Evolutionary conservation across 148 eudicot species (phyloP).

Genomic region (Rhododendron henanense): DNA sequence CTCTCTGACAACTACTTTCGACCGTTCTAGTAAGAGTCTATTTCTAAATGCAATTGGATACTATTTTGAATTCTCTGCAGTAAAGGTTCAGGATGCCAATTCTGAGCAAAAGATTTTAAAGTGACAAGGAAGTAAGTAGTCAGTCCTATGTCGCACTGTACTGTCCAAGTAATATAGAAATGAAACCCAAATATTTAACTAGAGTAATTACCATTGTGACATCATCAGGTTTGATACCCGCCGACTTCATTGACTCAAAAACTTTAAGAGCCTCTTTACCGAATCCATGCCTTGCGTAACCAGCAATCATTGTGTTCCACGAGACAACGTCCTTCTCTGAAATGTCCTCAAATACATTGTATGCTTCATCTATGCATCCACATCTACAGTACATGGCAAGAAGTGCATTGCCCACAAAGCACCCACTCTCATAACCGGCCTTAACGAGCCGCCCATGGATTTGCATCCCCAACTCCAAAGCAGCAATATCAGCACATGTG

Average conservation of each 20-base stretch:
- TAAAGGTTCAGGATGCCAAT: background rate
- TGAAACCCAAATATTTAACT: background rate
- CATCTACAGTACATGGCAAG: slow-evolving; percentile 47
- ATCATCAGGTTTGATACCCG: slow-evolving; percentile 33
- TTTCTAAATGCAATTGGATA: background rate
- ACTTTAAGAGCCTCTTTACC: slow-evolving; percentile 34
- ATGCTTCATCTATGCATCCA: slow-evolving; percentile 49
- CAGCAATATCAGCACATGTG: slow-evolving; percentile 47
- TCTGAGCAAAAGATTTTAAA: background rate
- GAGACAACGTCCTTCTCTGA: slow-evolving; percentile 33
- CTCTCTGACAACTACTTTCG: background rate
- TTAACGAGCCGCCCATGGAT: slow-evolving; percentile 33
- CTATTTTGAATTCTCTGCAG: background rate
- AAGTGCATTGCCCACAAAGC: slow-evolving; percentile 43
- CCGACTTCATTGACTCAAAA: slow-evolving; percentile 31
- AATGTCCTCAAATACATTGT: slow-evolving; percentile 28
- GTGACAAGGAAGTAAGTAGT: background rate
- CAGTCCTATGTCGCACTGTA: background rate
- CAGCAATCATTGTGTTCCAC: slow-evolving; percentile 45
- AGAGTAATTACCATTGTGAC: slow-evolving; percentile 35
- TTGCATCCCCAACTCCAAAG: slow-evolving; percentile 43
- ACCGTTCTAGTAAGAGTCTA: background rate
- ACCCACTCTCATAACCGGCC: slow-evolving; percentile 32
- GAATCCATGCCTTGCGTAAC: slow-evolving; percentile 46
- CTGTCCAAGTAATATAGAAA: background rate